Evolutionary conservation across 2,329 filamentous ascomycete species (phyloP), one percentile per base, ranked within the genome.

Genomic region (Fusarium oligoseptatum): DNA sequence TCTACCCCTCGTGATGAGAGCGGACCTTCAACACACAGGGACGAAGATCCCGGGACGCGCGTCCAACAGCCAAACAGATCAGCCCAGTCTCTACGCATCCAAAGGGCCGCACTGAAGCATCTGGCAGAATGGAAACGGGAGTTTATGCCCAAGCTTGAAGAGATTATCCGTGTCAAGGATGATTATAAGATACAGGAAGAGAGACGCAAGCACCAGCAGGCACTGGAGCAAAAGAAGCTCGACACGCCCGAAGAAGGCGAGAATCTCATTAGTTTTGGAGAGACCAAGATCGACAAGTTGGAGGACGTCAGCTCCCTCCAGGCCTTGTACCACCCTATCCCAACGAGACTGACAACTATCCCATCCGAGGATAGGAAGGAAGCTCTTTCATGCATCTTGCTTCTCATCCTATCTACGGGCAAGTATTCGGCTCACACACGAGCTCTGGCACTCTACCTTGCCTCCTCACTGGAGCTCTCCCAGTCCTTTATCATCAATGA

Each of bases 81-180:
- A 17, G 72, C 76, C 10, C 70, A 82, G 60, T 79, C 81, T 1
- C 65, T 79, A 14, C 73, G 77, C 6, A 80, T 89, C 15, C 83
- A 87, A 24, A 81, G 79, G 29, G 89, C 90, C 6, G 90, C 93
- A 1, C 81, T 97, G 14, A 84, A 87, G 50, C 90, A 94, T 78
- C 94, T 95, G 77, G 91, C 95, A 72, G 89, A 91, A n/a, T 98
- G 95, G 95, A 87, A 91, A 68, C 88, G 90, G 29, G 88, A 90
- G 36, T 91, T 96, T 2, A 86, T 95, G n/a, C 84, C 87, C 20
- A 89, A 92, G 52, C 86, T 97, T 1, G 91, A 91, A 57, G 92
- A 96, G 75, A 89, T 95, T 4, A 83, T 92, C 14, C 85, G 88
- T 14, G 83, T 86, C 3, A 82, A 86, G 12, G 87, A 89, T 64